Percentiles rank a stretch among this genome's conserved stretches.
Conservation (phyloP, 164 flowering plant species). For the Brasenia schreberi region DNA sequence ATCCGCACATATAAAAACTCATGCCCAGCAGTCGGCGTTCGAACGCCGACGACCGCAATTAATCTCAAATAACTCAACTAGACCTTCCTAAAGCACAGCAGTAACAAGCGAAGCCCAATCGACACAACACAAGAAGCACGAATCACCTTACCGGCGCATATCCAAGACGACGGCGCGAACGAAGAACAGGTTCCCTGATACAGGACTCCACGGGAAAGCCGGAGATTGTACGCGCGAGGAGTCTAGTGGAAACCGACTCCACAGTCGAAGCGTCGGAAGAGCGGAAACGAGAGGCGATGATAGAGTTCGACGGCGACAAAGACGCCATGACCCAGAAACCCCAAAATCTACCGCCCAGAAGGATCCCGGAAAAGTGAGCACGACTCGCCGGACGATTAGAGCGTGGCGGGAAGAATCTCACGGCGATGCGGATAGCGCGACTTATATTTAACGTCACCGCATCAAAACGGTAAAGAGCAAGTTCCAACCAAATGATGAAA, state of each 20-base stretch:
- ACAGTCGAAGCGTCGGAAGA: neutral
- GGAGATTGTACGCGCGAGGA: neutral
- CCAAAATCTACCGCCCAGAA: neutral
- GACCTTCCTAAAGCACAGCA: neutral
- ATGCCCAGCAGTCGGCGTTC: no score
- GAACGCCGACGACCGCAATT: no score
- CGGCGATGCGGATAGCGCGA: neutral
- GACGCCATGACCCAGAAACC: neutral
- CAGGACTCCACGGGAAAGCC: neutral
- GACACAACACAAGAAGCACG: neutral
- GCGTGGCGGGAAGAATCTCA: neutral
- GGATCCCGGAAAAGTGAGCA: neutral
- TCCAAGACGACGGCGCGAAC: neutral
- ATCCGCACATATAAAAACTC: no score
- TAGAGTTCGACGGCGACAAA: neutral
- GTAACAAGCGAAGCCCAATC: neutral
- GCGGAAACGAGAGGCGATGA: neutral
- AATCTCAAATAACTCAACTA: no score
- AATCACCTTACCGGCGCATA: neutral
- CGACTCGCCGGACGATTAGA: neutral
- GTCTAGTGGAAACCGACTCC: neutral
- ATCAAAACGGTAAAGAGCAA: no score
- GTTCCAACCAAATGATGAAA: no score
- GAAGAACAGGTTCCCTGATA: neutral
- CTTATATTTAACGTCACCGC: no score